Percentiles rank a stretch among this genome's conserved stretches.
Conservation (phyloP, 2,329 filamentous ascomycete species). For the Colletotrichum scovillei region DNA sequence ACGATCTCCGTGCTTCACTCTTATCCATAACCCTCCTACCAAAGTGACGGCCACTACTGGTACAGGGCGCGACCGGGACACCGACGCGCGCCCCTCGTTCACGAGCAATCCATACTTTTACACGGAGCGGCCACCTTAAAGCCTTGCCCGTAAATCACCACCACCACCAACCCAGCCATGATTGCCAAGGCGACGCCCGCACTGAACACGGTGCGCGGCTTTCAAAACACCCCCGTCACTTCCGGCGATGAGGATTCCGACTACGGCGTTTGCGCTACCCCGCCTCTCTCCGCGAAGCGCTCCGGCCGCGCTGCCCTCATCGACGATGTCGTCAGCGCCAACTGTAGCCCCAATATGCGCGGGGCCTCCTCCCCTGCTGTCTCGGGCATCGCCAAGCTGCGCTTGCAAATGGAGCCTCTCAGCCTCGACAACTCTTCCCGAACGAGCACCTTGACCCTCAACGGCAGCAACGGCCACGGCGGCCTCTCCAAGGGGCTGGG, state of each 20-base stretch:
- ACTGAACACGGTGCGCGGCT: conserved; percentile 67
- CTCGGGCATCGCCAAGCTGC: conserved; percentile 85
- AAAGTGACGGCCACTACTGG: conserved; percentile 27
- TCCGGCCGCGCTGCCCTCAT: conserved; percentile 54
- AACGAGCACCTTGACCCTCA: conserved; percentile 66
- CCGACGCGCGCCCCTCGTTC: conserved; percentile 33
- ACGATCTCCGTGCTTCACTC: conserved; percentile 45
- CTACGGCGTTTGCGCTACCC: conserved; percentile 45
- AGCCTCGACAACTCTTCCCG: conserved; percentile 70
- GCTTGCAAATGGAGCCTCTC: conserved; percentile 83
- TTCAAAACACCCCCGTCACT: conserved; percentile 62
- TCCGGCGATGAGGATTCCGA: conserved; percentile 71
- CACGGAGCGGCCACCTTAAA: conserved; percentile 27
- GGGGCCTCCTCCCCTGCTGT: conserved; percentile 63
- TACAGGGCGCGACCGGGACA: conserved; percentile 31
- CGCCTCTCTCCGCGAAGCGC: conserved; percentile 37
- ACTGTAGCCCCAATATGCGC: conserved; percentile 72
- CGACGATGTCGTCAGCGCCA: conserved; percentile 69
- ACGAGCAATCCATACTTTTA: conserved; percentile 44
- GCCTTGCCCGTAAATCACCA: background rate
- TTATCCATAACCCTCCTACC: conserved; percentile 17
- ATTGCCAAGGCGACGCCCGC: conserved; percentile 60
- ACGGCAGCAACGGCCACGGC: conserved; percentile 56
- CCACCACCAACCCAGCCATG: conserved; percentile 47
- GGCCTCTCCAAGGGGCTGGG: conserved; percentile 43